Evolutionary conservation across 2,329 filamentous ascomycete species (phyloP), one percentile per base, ranked within the genome.

Genomic region (Talaromyces sp.): DNA sequence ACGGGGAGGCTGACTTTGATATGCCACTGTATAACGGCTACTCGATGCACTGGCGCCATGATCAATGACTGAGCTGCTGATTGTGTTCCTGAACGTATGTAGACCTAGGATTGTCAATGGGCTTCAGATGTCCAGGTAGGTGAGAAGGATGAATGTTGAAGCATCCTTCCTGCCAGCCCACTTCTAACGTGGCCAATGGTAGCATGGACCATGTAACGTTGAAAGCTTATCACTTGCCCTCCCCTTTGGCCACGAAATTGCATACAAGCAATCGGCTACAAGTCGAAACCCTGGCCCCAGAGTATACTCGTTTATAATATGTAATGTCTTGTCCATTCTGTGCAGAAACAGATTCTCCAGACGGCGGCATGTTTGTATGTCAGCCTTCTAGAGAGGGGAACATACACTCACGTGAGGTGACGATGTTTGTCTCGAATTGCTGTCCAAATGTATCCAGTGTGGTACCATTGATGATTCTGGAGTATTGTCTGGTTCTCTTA

Each of bases 21-120:
- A 43, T 73, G 72, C 75, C 76, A 78, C 68, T 78, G 76, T 22
- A 75, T 73, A 7, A 76, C 71, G 22, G 75, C 75, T 7, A 78
- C 69, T n/a, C 73, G 73, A 25, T 68, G 71, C n/a, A 67, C 70
- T 17, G 73, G 69, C 9, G 74, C 69, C 75, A 77, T 75, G n/a
- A 22, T 59, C 10, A 31, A 59, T 11, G 7, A n/a, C 25, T 31
- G 25, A 8, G 25, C 6, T 50, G 27, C 17, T n/a, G 31, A 31
- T 9, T 31, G 22, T 10, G 17, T 33, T 3, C 15, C 10, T 52
- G 27, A n/a, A 33, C 11, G 9, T 17, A 7, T 33, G 5, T 11
- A 1, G 7, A 33, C n/a, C 7, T 2, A 50, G 11, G 5, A 56
- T 4, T 25, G 11, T 39, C 33, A 22, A 37, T 9, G 33, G 22